phyloP scores from a whole-genome alignment of 768 basidiomycete species.

The Russula lepida region DNA sequence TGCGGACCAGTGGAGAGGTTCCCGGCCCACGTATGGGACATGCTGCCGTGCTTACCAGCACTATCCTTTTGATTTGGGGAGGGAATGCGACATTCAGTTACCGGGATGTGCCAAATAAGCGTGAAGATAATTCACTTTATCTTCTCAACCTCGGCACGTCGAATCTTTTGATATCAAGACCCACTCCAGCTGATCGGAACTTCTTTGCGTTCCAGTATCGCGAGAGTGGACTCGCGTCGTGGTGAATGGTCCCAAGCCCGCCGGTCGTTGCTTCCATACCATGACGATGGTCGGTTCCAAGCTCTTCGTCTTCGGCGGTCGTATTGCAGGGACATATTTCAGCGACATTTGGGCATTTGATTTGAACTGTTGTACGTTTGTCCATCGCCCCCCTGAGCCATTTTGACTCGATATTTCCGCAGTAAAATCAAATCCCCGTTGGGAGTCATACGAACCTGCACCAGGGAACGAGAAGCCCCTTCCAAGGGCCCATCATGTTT shows the following conservation, averaged over 20 bases:
- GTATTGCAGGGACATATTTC: slow-evolving; percentile 87
- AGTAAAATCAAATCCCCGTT: slow-evolving; percentile 76
- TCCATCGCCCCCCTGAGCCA: slow-evolving; percentile 2
- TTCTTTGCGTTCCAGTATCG: slow-evolving; percentile 45
- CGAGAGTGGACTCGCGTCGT: slow-evolving; percentile 91
- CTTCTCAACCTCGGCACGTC: slow-evolving; percentile 83
- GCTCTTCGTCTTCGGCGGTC: slow-evolving; percentile 95
- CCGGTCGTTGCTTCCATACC: slow-evolving; percentile 90
- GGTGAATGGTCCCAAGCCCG: slow-evolving; percentile 67
- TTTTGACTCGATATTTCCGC: slow-evolving; percentile 9
- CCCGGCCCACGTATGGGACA: slow-evolving; percentile 92
- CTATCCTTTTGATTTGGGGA: slow-evolving; percentile 87
- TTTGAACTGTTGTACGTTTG: slow-evolving; percentile 74
- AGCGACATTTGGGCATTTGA: slow-evolving; percentile 96
- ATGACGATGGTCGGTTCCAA: slow-evolving; percentile 86
- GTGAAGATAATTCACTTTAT: slow-evolving; percentile 88
- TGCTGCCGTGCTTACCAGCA: slow-evolving; percentile 82
- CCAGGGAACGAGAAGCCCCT: slow-evolving; percentile 56
- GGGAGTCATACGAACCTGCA: slow-evolving; percentile 69
- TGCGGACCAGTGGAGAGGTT: slow-evolving; percentile 83
- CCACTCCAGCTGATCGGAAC: neutral
- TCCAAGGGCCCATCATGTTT: slow-evolving; percentile 80
- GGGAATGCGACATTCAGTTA: slow-evolving; percentile 85
- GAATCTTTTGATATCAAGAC: neutral
- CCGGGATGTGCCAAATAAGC: slow-evolving; percentile 50